phyloP scores from a whole-genome alignment of 163 green algal genomes.

The Chlamydomonas reinhardtii region DNA sequence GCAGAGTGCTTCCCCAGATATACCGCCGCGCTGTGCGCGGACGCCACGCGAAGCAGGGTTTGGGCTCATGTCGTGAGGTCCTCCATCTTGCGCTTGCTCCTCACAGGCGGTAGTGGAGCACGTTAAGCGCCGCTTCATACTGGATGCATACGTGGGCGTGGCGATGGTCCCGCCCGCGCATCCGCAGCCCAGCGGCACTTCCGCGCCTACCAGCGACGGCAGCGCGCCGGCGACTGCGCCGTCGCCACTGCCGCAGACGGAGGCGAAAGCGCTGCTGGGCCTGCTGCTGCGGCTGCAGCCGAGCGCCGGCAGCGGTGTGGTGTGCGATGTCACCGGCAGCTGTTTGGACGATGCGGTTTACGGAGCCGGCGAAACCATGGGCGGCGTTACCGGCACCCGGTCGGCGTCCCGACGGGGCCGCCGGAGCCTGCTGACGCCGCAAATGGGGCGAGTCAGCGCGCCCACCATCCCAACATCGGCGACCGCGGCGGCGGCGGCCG shows the following conservation, averaged over 20 bases:
- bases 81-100: no score
- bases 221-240: neutral
- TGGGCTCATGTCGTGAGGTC: no score
- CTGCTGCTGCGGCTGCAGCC: neutral
- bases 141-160: neutral
- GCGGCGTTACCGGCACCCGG: no score
- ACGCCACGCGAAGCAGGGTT: no score
- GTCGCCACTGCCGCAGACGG: no score
- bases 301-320: neutral
- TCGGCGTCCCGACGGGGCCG: no score
- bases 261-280: neutral
- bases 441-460: neutral
- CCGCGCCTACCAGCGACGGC: no score
- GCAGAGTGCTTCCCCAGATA: no score
- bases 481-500: no score
- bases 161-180: constrained; percentile 1
- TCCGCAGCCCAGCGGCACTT: no score
- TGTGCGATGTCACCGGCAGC: neutral
- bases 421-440: no score
- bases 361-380: neutral
- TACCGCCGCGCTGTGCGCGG: no score
- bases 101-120: neutral
- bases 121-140: neutral
- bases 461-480: neutral
- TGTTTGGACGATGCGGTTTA: neutral